Conservation (phyloP, 106 monocot genomes). For the Apostasia ramifera region DNA sequence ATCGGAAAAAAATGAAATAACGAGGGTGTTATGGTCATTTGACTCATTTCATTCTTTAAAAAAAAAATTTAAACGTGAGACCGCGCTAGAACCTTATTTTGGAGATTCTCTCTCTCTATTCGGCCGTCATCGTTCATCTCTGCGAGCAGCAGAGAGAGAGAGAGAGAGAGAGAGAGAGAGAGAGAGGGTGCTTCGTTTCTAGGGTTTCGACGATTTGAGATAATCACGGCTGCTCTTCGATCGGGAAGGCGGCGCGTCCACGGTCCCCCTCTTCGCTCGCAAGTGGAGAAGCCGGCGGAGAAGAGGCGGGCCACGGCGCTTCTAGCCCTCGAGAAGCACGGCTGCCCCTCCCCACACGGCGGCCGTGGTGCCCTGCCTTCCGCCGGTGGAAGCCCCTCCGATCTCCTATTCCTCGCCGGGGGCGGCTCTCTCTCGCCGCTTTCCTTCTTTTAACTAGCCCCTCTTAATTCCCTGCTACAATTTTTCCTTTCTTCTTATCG, state of each 20-base stretch:
- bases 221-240: slow-evolving; percentile 31
- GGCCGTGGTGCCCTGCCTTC: slow-evolving; percentile 51
- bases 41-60: too few relatives aligned
- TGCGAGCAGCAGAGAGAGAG: neutral
- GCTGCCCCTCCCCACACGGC: slow-evolving; percentile 22
- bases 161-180: too few relatives aligned
- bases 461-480: neutral
- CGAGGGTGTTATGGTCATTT: too few relatives aligned
- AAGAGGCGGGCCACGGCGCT: slow-evolving; percentile 11
- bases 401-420: slow-evolving; percentile 37
- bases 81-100: too few relatives aligned
- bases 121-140: neutral
- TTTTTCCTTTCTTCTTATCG: neutral
- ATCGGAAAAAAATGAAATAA: too few relatives aligned
- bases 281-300: slow-evolving; percentile 24
- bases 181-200: neutral
- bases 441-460: slow-evolving; percentile 8
- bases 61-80: too few relatives aligned
- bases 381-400: slow-evolving; percentile 44
- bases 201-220: neutral
- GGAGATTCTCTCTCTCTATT: too few relatives aligned
- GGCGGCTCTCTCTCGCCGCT: slow-evolving; percentile 35
- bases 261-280: slow-evolving; percentile 10
- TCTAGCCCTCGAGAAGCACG: slow-evolving; percentile 1
- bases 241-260: slow-evolving; percentile 19